phyloP scores from a whole-genome alignment of 805 yeast genomes.

The Lipomyces orientalis region DNA sequence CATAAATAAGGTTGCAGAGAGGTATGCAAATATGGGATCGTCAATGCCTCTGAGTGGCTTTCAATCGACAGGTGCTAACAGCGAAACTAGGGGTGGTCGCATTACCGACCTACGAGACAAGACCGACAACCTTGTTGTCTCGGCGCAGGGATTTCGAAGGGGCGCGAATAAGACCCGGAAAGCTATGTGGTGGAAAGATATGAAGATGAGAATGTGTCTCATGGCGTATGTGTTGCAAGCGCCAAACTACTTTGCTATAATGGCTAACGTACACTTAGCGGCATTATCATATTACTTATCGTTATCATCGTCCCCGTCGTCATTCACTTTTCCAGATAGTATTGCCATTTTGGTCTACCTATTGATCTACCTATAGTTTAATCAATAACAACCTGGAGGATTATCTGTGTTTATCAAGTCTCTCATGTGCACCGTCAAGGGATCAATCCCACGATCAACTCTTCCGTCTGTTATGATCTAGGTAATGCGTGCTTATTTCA shows the following conservation, averaged over 20 bases:
- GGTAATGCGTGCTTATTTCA: neutral
- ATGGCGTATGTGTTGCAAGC: slow-evolving; percentile 52
- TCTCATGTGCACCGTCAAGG: neutral
- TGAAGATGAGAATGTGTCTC: slow-evolving; percentile 93
- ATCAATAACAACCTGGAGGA: neutral
- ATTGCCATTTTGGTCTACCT: neutral
- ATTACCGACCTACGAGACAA: slow-evolving; percentile 89
- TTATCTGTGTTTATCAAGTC: neutral
- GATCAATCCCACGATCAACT: neutral
- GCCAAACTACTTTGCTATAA: neutral
- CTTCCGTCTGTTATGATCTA: neutral
- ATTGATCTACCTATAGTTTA: neutral
- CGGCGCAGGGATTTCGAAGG: slow-evolving; percentile 93
- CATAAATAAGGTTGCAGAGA: slow-evolving; percentile 91
- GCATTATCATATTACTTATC: slow-evolving; percentile 76
- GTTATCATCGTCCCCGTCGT: slow-evolving; percentile 93
- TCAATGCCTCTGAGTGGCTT: neutral
- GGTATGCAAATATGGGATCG: slow-evolving; percentile 37
- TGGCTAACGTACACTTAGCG: slow-evolving; percentile 47
- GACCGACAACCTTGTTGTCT: slow-evolving; percentile 88
- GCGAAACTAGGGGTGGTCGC: slow-evolving; percentile 74
- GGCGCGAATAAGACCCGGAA: slow-evolving; percentile 97
- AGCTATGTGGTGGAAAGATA: slow-evolving; percentile 99
- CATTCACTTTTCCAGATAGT: slow-evolving; percentile 65
- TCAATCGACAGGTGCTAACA: neutral